These are phyloP conservation scores for Escallonia rubra DNA, from an alignment of 129 eudicot species.

Conservation along the genomic window DNA sequence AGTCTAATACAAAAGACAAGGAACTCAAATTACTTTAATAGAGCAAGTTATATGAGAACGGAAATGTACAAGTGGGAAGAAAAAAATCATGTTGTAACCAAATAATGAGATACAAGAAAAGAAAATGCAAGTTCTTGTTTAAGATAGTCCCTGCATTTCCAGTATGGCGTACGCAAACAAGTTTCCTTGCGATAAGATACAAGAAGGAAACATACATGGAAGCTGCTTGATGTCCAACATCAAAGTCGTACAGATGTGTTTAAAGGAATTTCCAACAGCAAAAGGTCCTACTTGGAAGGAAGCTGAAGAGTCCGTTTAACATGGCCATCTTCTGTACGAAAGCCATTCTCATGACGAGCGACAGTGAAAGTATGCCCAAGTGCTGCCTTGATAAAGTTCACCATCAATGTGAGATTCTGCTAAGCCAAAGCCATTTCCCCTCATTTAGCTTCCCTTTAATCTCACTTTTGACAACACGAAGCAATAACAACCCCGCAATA, in stretches of 20 bases:
- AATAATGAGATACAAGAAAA: no score
- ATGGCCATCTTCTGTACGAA: neutral
- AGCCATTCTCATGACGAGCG: neutral
- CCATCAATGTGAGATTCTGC: slow-evolving; percentile 24
- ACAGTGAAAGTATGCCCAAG: neutral
- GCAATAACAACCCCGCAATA: slow-evolving; percentile 56
- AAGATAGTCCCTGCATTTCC: no score
- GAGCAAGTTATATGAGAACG: no score
- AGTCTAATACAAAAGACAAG: no score
- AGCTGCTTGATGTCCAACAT: neutral
- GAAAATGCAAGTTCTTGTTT: no score
- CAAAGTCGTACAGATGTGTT: no score
- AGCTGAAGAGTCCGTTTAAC: neutral
- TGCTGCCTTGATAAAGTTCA: neutral
- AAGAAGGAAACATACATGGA: neutral
- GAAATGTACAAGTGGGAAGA: no score
- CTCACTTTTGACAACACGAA: slow-evolving; percentile 63
- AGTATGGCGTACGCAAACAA: no score
- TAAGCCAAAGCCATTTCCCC: slow-evolving; percentile 69
- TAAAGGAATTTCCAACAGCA: neutral
- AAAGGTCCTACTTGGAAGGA: neutral
- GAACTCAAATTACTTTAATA: no score
- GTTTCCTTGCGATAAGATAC: no score
- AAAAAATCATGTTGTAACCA: no score
- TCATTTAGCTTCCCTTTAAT: slow-evolving; percentile 50